These are phyloP conservation scores for Metschnikowia borealis DNA, from an alignment of 805 yeast species.

Conservation along the genomic window DNA sequence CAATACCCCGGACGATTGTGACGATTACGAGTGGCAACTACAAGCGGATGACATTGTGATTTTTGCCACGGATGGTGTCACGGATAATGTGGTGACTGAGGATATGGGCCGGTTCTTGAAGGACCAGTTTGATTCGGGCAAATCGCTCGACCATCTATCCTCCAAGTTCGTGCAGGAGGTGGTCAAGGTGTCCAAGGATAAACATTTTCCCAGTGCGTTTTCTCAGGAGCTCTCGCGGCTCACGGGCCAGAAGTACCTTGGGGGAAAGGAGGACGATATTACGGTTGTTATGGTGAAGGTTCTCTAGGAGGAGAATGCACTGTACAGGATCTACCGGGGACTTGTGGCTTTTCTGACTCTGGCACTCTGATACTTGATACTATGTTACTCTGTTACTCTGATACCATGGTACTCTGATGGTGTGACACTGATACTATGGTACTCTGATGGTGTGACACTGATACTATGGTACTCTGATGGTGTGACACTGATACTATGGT, in stretches of 20 bases:
- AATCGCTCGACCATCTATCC: constrained; percentile 43
- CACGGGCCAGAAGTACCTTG: constrained; percentile 67
- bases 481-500: too few species aligned
- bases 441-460: too few species aligned
- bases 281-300: constrained; percentile 76
- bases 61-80: constrained; percentile 91
- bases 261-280: constrained; percentile 96
- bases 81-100: constrained; percentile 72
- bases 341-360: too few species aligned
- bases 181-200: constrained; percentile 64
- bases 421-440: too few species aligned
- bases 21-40: constrained; percentile 60
- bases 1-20: constrained; percentile 69
- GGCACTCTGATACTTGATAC: too few species aligned
- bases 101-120: constrained; percentile 68
- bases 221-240: constrained; percentile 69
- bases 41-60: constrained; percentile 70
- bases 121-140: constrained; percentile 42
- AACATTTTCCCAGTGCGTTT: constrained; percentile 76
- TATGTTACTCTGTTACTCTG: too few species aligned
- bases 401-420: too few species aligned
- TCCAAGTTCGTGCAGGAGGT: constrained; percentile 61
- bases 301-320: constrained; percentile 2
- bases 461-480: too few species aligned
- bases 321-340: too few species aligned